phyloP scores from a whole-genome alignment of 352 stramenopile genomes.

The Bremia lactucae region DNA sequence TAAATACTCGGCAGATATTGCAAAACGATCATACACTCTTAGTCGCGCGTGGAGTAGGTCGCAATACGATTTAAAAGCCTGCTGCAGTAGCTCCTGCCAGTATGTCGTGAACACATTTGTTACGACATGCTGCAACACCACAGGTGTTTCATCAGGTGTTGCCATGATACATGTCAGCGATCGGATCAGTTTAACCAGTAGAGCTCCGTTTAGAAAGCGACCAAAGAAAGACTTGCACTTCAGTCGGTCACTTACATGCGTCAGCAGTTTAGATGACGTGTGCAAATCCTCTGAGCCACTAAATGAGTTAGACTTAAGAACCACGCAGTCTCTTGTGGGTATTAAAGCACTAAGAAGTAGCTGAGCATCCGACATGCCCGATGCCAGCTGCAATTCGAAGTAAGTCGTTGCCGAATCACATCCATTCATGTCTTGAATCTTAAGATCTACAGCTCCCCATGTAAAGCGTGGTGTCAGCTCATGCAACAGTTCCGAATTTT shows the following conservation, averaged over 20 bases:
- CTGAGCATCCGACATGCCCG: constrained; percentile 36
- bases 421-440: constrained; percentile 71
- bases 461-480: constrained; percentile 47
- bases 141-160: constrained; percentile 14
- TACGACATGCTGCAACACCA: constrained; percentile 52
- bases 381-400: constrained; percentile 50
- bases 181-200: constrained; percentile 40
- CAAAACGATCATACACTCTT: constrained; percentile 42
- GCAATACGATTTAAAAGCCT: constrained; percentile 45
- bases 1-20: constrained; percentile 51
- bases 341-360: constrained; percentile 35
- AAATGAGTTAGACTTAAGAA: constrained; percentile 50
- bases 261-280: constrained; percentile 47
- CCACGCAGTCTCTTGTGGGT: constrained; percentile 37
- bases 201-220: constrained; percentile 37
- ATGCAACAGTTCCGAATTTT: constrained; percentile 35
- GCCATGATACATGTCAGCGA: constrained; percentile 37
- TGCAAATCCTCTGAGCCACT: constrained; percentile 24
- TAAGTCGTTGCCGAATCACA: constrained; percentile 49
- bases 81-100: constrained; percentile 50
- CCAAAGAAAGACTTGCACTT: constrained; percentile 59
- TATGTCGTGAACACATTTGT: constrained; percentile 48
- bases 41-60: constrained; percentile 50
- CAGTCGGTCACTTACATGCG: constrained; percentile 37
- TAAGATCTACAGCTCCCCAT: constrained; percentile 63